Percentiles rank a stretch among this genome's conserved stretches.
phyloP scores from a whole-genome alignment of 140 eudicot genomes.

The Bidens hawaiensis region DNA sequence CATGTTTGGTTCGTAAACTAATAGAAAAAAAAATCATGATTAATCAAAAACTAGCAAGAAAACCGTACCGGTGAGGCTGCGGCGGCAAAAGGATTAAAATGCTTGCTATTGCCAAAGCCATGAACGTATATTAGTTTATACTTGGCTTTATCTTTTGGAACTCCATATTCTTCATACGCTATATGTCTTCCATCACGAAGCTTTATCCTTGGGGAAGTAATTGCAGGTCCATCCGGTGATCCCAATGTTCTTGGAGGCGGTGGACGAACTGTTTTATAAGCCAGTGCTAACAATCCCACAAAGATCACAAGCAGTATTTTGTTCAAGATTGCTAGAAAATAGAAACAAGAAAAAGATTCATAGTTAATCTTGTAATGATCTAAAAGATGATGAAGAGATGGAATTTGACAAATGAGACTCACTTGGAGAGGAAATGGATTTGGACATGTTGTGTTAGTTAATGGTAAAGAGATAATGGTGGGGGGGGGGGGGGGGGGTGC shows the following conservation, averaged over 20 bases:
- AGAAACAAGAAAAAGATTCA: too few species aligned
- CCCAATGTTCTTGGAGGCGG: too few species aligned
- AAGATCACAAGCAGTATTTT: too few species aligned
- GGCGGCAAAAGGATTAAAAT: constrained; percentile 8
- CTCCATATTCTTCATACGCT: constrained; percentile 37
- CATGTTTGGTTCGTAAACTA: too few species aligned
- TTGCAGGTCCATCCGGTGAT: too few species aligned
- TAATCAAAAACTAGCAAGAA: background rate
- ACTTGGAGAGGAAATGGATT: background rate
- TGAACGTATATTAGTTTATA: constrained; percentile 31
- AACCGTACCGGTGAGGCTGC: constrained; percentile 56
- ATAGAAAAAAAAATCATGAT: background rate
- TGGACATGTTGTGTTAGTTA: too few species aligned
- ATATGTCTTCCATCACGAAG: too few species aligned
- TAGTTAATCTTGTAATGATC: background rate
- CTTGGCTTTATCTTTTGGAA: constrained; percentile 34
- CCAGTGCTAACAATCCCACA: constrained; percentile 38
- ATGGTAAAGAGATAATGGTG: too few species aligned
- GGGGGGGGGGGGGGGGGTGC: too few species aligned
- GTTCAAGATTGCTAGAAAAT: too few species aligned
- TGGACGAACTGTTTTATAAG: constrained; percentile 26
- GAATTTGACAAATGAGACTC: background rate
- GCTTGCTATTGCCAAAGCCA: constrained; percentile 30
- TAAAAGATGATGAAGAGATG: background rate
- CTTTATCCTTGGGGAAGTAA: too few species aligned